phyloP scores from a whole-genome alignment of 2,329 filamentous ascomycete genomes.

The Lecanicillium sp. region DNA sequence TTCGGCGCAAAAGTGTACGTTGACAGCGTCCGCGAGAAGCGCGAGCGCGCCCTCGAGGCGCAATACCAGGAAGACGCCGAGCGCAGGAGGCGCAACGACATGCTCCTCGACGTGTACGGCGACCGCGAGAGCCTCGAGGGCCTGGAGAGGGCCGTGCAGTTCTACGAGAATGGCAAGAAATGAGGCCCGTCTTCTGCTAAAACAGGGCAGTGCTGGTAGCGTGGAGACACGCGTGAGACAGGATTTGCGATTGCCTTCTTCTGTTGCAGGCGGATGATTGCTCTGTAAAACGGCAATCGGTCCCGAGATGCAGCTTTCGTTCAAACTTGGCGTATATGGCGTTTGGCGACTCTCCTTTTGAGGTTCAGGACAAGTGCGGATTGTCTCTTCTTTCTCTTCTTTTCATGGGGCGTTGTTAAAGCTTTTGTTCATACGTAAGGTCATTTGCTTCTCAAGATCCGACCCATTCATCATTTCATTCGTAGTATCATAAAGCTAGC shows the following conservation, averaged over 20 bases:
- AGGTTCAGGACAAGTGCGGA: too few relatives aligned
- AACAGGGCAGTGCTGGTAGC: not conserved
- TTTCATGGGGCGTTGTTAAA: too few relatives aligned
- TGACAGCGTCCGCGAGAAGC: conserved; percentile 23
- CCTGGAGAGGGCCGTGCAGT: conserved; percentile 41
- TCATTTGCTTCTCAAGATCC: too few relatives aligned
- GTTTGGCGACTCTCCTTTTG: too few relatives aligned
- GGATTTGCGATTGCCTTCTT: not conserved
- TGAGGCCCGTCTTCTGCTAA: too few relatives aligned
- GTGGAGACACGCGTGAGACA: not conserved
- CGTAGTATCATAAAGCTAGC: not conserved
- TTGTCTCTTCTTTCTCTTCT: too few relatives aligned
- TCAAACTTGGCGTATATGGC: not conserved
- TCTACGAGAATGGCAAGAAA: conserved; percentile 33
- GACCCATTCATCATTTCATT: not conserved
- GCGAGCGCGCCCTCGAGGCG: conserved; percentile 23
- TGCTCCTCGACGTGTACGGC: conserved; percentile 45
- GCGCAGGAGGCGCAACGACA: conserved; percentile 31
- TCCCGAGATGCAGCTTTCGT: not conserved
- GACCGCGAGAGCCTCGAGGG: conserved; percentile 42
- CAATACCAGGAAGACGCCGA: conserved; percentile 31
- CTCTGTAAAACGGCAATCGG: too few relatives aligned
- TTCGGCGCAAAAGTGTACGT: conserved; percentile 31
- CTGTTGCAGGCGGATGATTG: too few relatives aligned
- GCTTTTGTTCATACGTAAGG: too few relatives aligned